phyloP scores from a whole-genome alignment of 2,329 filamentous ascomycete genomes.

The Daldinia sp. region DNA sequence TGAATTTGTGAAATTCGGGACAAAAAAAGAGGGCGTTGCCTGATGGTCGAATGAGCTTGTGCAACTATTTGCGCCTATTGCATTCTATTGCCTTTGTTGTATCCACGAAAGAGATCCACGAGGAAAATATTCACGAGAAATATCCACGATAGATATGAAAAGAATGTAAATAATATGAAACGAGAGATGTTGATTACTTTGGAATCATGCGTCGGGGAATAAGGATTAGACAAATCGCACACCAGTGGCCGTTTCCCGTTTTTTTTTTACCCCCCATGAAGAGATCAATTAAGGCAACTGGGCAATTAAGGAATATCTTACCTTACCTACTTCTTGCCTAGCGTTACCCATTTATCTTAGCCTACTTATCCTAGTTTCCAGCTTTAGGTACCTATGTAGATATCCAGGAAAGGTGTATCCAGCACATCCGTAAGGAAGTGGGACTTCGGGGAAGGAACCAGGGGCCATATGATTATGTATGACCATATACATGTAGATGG shows the following conservation, averaged over 20 bases:
- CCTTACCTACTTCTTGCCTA: constrained; percentile 24
- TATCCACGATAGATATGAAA: constrained; percentile 1
- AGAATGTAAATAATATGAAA: constrained; percentile 25
- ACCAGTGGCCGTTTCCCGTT: constrained; percentile 25
- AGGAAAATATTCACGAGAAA: no score
- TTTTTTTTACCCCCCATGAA: constrained; percentile 7
- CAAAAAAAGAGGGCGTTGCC: constrained; percentile 18
- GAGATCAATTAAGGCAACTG: constrained; percentile 22
- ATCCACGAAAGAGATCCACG: no score
- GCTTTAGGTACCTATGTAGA: no score
- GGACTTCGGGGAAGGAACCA: constrained; percentile 29
- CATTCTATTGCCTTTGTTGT: no score
- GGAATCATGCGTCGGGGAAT: constrained; percentile 27
- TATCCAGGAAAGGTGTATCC: no score
- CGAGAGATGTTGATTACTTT: constrained; percentile 1
- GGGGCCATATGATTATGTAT: no score
- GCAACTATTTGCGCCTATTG: no score
- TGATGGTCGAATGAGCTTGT: constrained; percentile 7
- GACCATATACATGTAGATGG: not conserved
- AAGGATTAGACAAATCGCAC: constrained; percentile 30
- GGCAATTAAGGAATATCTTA: constrained; percentile 12
- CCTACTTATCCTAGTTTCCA: no score
- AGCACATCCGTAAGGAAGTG: constrained; percentile 15
- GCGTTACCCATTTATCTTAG: constrained; percentile 10
- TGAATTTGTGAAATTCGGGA: no score